These are phyloP conservation scores for Monascus purpureus DNA, from an alignment of 495 filamentous ascomycete species.

Conservation along the genomic window DNA sequence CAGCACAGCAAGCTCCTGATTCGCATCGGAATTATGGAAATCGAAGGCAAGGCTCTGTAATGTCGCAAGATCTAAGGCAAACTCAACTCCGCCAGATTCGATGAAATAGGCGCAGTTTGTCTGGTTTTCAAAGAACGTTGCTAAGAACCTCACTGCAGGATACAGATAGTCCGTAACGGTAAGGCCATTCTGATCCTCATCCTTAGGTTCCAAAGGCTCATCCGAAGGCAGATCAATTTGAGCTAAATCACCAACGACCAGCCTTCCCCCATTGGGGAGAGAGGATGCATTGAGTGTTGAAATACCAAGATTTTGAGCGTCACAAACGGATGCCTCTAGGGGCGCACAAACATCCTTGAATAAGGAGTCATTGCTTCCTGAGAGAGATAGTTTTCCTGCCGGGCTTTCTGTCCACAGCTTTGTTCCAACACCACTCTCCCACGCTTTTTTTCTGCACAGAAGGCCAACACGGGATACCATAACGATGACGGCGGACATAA, in stretches of 20 bases:
- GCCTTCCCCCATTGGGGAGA: constrained; percentile 26
- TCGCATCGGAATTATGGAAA: constrained; percentile 52
- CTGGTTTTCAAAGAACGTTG: constrained; percentile 63
- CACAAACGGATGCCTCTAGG: constrained; percentile 14
- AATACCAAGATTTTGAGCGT: constrained; percentile 17
- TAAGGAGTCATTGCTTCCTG: constrained; percentile 19
- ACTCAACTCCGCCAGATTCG: constrained; percentile 64
- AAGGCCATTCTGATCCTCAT: constrained; percentile 33
- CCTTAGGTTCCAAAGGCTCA: constrained; percentile 27
- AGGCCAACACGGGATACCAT: constrained; percentile 70
- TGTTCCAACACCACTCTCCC: constrained; percentile 54
- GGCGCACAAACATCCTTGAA: constrained; percentile 21
- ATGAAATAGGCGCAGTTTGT: constrained; percentile 63
- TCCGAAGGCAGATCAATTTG: constrained; percentile 13
- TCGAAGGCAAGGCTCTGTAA: constrained; percentile 63
- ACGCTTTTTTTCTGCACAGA: constrained; percentile 53
- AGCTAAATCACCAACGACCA: constrained; percentile 20
- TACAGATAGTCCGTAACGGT: constrained; percentile 55
- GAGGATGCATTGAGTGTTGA: constrained; percentile 15
- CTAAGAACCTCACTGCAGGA: constrained; percentile 60
- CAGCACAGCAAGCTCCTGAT: constrained; percentile 53
- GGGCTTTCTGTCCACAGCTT: constrained; percentile 56
- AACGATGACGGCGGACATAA: constrained; percentile 64
- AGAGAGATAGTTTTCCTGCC: constrained; percentile 16
- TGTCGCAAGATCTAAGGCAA: constrained; percentile 69